A percentile compares a stretch with the other conserved stretches of the same genome.
Conservation (phyloP, 2,329 filamentous ascomycete species). For the Diaporthe sp. region DNA sequence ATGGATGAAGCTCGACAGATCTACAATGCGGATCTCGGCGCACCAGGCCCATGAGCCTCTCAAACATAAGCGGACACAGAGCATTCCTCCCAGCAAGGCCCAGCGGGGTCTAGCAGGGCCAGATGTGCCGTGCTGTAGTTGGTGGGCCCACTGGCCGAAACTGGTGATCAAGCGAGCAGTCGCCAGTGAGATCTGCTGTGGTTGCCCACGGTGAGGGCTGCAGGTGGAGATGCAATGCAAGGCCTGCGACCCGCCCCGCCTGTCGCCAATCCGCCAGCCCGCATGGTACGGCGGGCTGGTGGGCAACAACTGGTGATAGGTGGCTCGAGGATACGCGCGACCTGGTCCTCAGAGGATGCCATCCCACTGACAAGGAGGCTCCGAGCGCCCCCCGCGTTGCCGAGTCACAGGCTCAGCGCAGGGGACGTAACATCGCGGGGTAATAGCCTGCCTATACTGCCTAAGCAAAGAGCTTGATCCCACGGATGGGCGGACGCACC, state of each 20-base stretch:
- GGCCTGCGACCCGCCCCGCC: constrained; percentile 27
- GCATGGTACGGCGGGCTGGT: constrained; percentile 6
- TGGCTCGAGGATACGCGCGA: constrained; percentile 8
- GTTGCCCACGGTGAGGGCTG: constrained; percentile 17
- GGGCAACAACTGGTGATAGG: constrained; percentile 10
- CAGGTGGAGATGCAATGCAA: constrained; percentile 26
- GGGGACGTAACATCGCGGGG: constrained; percentile 25
- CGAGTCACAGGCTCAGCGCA: not conserved
- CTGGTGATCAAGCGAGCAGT: constrained; percentile 4
- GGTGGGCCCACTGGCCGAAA: not conserved
- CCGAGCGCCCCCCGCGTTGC: constrained; percentile 3
- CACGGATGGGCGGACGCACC: not conserved
- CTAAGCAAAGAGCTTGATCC: constrained; percentile 11
- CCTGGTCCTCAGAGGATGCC: not conserved
- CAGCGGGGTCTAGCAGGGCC: not conserved
- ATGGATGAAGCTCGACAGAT: constrained; percentile 33
- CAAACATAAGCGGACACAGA: not conserved
- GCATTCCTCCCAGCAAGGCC: not conserved
- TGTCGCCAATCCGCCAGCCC: constrained; percentile 15
- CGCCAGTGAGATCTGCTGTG: constrained; percentile 3
- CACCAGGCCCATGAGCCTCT: constrained; percentile 22
- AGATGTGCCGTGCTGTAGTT: not conserved
- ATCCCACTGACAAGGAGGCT: not conserved
- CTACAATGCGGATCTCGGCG: constrained; percentile 21
- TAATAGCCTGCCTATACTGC: constrained; percentile 4